Percentiles rank a stretch among this genome's conserved stretches.
These are phyloP conservation scores for Irpex lacteus DNA, from an alignment of 1,284 basidiomycete species.

Conservation along the genomic window DNA sequence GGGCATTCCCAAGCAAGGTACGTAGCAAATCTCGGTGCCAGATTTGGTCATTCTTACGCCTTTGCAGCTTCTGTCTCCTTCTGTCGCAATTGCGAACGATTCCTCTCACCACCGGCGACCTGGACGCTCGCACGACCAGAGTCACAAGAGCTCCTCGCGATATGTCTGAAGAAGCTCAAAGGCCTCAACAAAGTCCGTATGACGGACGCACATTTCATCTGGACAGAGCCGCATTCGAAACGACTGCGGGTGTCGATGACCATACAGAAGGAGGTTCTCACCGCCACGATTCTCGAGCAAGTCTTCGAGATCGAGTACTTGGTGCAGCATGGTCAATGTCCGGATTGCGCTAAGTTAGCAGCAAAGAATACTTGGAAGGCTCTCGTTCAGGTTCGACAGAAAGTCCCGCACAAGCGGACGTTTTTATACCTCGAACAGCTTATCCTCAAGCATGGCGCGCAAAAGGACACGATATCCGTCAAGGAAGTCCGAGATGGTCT, in stretches of 20 bases:
- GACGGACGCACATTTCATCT: conserved; percentile 97
- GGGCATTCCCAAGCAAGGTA: conserved; percentile 95
- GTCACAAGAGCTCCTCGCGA: conserved; percentile 88
- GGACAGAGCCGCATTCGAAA: conserved; percentile 98
- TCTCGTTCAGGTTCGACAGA: conserved; percentile 95
- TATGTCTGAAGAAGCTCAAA: conserved; percentile 93
- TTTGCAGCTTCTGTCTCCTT: conserved; percentile 81
- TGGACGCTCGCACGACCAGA: conserved; percentile 91
- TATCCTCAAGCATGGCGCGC: conserved; percentile 94
- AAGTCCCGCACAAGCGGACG: conserved; percentile 96
- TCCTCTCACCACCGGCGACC: conserved; percentile 85
- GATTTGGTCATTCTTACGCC: not conserved
- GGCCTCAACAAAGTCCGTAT: conserved; percentile 92
- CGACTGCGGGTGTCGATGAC: conserved; percentile 92
- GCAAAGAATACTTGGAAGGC: conserved; percentile 99
- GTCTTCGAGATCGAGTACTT: conserved; percentile 97
- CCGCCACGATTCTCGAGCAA: conserved; percentile 95
- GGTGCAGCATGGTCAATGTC: conserved; percentile 95
- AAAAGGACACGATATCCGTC: conserved; percentile 94
- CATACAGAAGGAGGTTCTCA: conserved; percentile 97
- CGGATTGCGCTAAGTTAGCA: conserved; percentile 89
- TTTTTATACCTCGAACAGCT: conserved; percentile 98
- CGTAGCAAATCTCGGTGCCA: conserved; percentile 17
- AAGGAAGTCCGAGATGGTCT: conserved; percentile 94
- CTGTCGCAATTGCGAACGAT: conserved; percentile 95